Conservation (phyloP, 83 land plant genomes). For the Picea engelmannii region DNA sequence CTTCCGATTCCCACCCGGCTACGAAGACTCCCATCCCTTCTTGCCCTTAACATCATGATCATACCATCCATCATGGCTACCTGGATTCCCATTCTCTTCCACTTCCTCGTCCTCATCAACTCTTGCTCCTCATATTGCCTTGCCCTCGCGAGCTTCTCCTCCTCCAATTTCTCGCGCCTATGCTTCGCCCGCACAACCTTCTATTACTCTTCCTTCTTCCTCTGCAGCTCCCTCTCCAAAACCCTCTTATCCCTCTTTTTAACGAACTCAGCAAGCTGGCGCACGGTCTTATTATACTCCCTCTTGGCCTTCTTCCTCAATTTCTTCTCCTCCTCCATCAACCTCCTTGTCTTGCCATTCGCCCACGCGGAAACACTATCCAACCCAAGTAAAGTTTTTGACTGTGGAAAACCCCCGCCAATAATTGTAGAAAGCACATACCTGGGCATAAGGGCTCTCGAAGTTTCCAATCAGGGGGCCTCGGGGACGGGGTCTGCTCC, state of each 20-base stretch:
- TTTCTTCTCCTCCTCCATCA: too few relatives aligned
- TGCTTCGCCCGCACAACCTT: conserved; percentile 38
- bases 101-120: neutral
- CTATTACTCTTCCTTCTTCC: conserved; percentile 31
- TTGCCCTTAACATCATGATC: conserved; percentile 15
- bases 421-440: conserved; percentile 73
- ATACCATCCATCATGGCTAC: conserved; percentile 16
- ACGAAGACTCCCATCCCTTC: conserved; percentile 7
- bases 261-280: conserved; percentile 44
- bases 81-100: conserved; percentile 23
- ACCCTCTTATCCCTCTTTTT: conserved; percentile 75
- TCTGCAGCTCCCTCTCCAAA: conserved; percentile 45
- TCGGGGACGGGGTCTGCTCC: conserved; percentile 30
- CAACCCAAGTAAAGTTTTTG: conserved; percentile 89
- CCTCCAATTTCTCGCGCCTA: too few relatives aligned
- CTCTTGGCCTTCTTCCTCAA: too few relatives aligned
- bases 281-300: conserved; percentile 51
- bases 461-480: conserved; percentile 75
- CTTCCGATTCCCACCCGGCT: neutral
- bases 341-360: conserved; percentile 65
- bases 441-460: conserved; percentile 60
- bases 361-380: conserved; percentile 54
- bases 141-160: too few relatives aligned
- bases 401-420: conserved; percentile 85
- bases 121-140: conserved; percentile 51